Conservation (phyloP, 2,329 filamentous ascomycete species). For the Epicoccum sorghinum region DNA sequence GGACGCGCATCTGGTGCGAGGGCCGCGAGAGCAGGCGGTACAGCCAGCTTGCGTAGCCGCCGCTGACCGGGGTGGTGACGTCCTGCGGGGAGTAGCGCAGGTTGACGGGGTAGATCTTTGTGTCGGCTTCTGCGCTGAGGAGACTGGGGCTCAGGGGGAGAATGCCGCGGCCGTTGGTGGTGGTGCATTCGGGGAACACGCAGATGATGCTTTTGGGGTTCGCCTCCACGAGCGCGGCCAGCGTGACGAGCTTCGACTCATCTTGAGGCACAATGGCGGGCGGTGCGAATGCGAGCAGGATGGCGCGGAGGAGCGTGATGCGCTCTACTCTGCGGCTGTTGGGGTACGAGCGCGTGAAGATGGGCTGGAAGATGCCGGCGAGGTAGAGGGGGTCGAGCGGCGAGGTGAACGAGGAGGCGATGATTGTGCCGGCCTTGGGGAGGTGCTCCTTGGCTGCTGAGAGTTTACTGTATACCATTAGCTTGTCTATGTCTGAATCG, state of each 20-base stretch:
- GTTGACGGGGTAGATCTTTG: constrained; percentile 87
- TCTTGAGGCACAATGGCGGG: constrained; percentile 52
- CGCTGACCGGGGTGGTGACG: constrained; percentile 87
- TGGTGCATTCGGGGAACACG: constrained; percentile 92
- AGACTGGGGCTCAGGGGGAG: constrained; percentile 82
- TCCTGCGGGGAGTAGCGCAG: constrained; percentile 88
- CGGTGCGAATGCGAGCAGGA: constrained; percentile 72
- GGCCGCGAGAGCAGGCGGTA: constrained; percentile 86
- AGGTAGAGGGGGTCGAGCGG: constrained; percentile 94
- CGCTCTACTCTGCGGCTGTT: constrained; percentile 73
- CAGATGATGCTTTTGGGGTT: constrained; percentile 79
- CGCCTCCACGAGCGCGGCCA: constrained; percentile 62
- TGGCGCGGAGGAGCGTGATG: constrained; percentile 77
- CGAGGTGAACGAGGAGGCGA: constrained; percentile 89
- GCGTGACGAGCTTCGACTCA: constrained; percentile 41
- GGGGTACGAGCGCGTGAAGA: constrained; percentile 89
- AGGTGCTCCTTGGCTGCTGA: constrained; percentile 61
- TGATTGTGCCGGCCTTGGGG: constrained; percentile 78
- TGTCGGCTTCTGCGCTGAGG: constrained; percentile 67
- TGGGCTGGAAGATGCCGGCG: constrained; percentile 91
- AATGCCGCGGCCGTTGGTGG: constrained; percentile 91
- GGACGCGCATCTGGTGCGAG: constrained; percentile 87
- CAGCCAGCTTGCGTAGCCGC: constrained; percentile 73
- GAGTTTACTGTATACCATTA: constrained; percentile 23
- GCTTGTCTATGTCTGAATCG: neutral